Base-by-base conservation (phyloP, 225 moss, liverwort and hornwort species). In the Sphagnum tenellum region DNA sequence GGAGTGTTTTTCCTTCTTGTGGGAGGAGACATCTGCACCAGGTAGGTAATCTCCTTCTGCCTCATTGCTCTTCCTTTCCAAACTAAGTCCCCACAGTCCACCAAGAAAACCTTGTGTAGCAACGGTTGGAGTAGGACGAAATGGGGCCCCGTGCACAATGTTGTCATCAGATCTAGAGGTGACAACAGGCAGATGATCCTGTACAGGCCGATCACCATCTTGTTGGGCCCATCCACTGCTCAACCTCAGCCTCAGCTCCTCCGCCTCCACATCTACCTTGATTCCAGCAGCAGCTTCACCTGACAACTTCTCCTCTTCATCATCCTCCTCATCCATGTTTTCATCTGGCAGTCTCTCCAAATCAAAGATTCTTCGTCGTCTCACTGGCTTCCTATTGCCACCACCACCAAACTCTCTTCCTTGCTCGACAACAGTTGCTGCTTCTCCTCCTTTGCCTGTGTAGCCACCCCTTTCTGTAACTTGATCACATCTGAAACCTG, bases 301-400 rank as follows among this genome's bases (percentile, higher is more conserved):
- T 29, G 29, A 29, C 29, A 29, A 29, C 29, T 29, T 29, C 29
- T 29, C 29, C 29, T 29, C 29, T 7, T 65, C 77, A 66, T 50
- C 48, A 44, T 80, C 77, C 13, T 80, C 79, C 44, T 77, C 84
- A 56, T 84, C 80, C 79, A 66, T 72, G 44, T 50, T 72, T 53
- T 80, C 84, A 47, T 85, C 84, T 60, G 80, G 81, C 56, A 81
- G 78, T 9, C 78, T 77, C 71, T 85, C 84, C 64, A 85, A 61
- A 64, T 85, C 81, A 69, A 85, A 81, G 5, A 73, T 81, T 72
- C 72, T 75, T 13, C 61, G 53, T 57, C 47, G 61, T 4, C 61
- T 51, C 48, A 61, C 64, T 9, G 5, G 61, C 53, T 53, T 7
- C 46, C 61, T 62, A 14, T 61, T n/a, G 8, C 12, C 45, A 11